Evolutionary conservation across 768 basidiomycete species (phyloP).

Genomic region (Grammothele lineata): DNA sequence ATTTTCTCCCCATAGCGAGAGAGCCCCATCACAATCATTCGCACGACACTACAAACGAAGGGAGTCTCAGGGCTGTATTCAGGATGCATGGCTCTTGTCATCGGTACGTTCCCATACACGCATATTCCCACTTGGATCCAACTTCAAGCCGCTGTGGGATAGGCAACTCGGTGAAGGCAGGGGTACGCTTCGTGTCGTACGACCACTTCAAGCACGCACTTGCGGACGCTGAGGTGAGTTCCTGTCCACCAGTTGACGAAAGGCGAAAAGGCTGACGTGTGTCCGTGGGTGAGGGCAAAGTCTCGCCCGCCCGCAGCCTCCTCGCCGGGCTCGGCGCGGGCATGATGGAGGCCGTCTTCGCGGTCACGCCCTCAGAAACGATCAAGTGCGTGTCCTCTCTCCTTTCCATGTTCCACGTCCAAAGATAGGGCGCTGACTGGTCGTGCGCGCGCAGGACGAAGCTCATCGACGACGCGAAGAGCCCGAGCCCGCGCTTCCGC

Average conservation of each 20-base stretch:
- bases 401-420: no score
- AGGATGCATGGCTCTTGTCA: conserved; percentile 82
- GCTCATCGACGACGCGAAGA: conserved; percentile 90
- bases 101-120: conserved; percentile 40
- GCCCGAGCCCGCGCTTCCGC: conserved; percentile 77
- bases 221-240: conserved; percentile 74
- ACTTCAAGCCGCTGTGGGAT: no score
- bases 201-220: conserved; percentile 85
- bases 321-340: conserved; percentile 85
- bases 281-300: conserved; percentile 65
- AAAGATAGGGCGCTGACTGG: no score
- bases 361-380: conserved; percentile 96
- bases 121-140: not conserved
- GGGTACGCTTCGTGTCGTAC: conserved; percentile 93
- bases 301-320: conserved; percentile 81
- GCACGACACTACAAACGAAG: conserved; percentile 65
- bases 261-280: conserved; percentile 1
- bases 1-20: conserved; percentile 22
- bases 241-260: not conserved
- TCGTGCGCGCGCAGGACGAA: conserved; percentile 65
- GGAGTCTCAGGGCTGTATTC: conserved; percentile 90
- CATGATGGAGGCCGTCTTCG: conserved; percentile 87
- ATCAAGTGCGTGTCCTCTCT: conserved; percentile 65
- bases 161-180: conserved; percentile 89
- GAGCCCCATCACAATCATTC: conserved; percentile 68